These are phyloP conservation scores for Rhazya stricta DNA, from an alignment of 257 asterid species.

Conservation along the genomic window DNA sequence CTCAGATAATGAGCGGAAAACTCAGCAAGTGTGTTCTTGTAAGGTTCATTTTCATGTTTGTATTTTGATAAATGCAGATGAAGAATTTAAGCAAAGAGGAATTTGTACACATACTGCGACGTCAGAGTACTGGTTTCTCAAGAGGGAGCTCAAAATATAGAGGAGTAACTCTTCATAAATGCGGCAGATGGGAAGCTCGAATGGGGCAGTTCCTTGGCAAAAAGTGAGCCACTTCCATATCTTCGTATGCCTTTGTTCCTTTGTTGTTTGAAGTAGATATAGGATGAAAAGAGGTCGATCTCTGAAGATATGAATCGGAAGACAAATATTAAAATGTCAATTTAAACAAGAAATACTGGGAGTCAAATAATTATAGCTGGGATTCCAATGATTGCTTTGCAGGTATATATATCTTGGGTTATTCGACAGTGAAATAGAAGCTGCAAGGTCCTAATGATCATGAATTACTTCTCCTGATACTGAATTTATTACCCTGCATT, in stretches of 20 bases:
- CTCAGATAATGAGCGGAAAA: neutral
- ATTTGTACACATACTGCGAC: constrained; percentile 74
- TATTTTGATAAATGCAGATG: constrained; percentile 42
- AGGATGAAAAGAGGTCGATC: neutral
- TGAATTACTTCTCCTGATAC: constrained; percentile 26
- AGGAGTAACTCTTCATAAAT: constrained; percentile 91
- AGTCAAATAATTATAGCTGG: constrained; percentile 25
- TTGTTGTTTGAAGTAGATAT: neutral
- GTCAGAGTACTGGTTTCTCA: constrained; percentile 89
- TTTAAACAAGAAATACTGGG: constrained; percentile 8
- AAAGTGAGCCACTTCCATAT: constrained; percentile 41
- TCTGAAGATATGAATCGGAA: constrained; percentile 15
- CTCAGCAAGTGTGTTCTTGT: too few relatives aligned
- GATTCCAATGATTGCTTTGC: constrained; percentile 39
- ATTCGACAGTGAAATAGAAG: constrained; percentile 44
- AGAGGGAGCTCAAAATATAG: constrained; percentile 95
- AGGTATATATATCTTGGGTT: constrained; percentile 52
- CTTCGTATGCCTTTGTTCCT: neutral
- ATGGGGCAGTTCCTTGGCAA: constrained; percentile 93
- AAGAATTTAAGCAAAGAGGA: constrained; percentile 76
- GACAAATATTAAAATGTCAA: neutral
- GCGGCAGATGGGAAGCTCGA: constrained; percentile 96
- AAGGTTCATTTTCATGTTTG: neutral
- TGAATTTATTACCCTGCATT: constrained; percentile 25
- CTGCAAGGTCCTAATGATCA: constrained; percentile 44